Evolutionary conservation across 2,329 filamentous ascomycete species (phyloP), one percentile per base, ranked within the genome.

Genomic region (Byssoonygena ceratinophila): DNA sequence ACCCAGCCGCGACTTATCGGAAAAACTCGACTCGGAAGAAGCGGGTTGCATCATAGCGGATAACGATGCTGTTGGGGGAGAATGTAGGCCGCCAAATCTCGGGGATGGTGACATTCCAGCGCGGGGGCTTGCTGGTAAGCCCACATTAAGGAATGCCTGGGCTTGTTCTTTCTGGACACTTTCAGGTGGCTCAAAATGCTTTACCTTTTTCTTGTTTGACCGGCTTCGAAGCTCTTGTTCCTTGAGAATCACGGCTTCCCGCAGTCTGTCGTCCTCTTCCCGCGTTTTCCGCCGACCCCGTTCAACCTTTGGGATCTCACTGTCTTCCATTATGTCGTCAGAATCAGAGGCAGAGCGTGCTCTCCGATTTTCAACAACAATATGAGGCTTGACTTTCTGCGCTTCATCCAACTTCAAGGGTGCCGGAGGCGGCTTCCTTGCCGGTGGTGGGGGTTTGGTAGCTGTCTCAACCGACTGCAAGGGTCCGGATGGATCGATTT

Each of bases 291-390:
- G 78, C 54, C 89, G 80, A 7, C 89, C 91, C 56, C 90, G 79
- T 49, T 81, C 70, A 32, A 53, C 39, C 4, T 70, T 65, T 0
- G 77, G 72, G 46, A 83, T 73, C 57, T 85, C 82, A 41, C 83
- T 77, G 2, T 84, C 81, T 56, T 87, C 83, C 11, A 87, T 69
- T 32, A 85, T 77, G 57, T 90, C 85, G 54, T 92, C 87, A 59
- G 90, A 92, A 58, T 94, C 89, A 0, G 87, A 90, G 55, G 87
- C 87, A 0, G 83, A 83, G 11, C 83, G 81, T n/a, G 83, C 80
- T 0, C 70, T 67, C 23, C 71, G 67, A 23, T 70, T 69, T 1
- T 69, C 65, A 43, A 71, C 67, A 43, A 74, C 68, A 46, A 73
- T 63, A 54, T 74, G 73, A 9, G 70, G 65, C 52, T 69, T 72